Percentiles rank a stretch among this genome's conserved stretches.
Evolutionary conservation across 192 early-diverging fungal genomes (phyloP).

Genomic region (Coemansia biformis): DNA sequence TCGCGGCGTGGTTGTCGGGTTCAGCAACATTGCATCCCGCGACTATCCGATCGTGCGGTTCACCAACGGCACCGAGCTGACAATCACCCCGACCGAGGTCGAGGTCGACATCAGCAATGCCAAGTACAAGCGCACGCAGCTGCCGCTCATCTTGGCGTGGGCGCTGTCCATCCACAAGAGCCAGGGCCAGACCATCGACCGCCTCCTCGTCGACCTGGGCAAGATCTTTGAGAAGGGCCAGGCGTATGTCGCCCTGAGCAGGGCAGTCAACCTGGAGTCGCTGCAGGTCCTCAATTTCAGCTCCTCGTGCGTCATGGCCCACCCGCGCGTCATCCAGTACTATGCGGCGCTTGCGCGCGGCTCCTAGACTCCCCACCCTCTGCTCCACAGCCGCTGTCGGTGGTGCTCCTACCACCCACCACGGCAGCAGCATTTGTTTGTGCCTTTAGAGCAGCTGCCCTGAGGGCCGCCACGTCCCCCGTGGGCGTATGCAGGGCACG

Average conservation of each 20-base stretch:
- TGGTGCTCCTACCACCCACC: background rate
- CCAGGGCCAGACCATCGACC: slow-evolving; percentile 81
- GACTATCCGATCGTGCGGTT: slow-evolving; percentile 48
- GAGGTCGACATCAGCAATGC: slow-evolving; percentile 50
- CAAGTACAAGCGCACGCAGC: slow-evolving; percentile 47
- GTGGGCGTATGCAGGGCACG: no score
- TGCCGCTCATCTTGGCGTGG: slow-evolving; percentile 80
- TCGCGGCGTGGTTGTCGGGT: slow-evolving; percentile 57
- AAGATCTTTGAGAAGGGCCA: slow-evolving; percentile 79
- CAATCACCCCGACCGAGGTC: slow-evolving; percentile 53
- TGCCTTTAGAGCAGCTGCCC: no score
- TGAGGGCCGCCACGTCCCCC: no score
- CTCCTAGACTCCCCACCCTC: no score
- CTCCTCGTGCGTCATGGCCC: slow-evolving; percentile 61
- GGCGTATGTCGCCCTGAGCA: slow-evolving; percentile 79
- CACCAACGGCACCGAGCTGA: slow-evolving; percentile 44
- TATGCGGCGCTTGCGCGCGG: slow-evolving; percentile 53
- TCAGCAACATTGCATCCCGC: slow-evolving; percentile 22
- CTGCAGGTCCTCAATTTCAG: slow-evolving; percentile 70
- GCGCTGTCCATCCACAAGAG: slow-evolving; percentile 83
- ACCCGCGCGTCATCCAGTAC: slow-evolving; percentile 64
- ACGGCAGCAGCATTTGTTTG: background rate
- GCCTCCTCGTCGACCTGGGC: slow-evolving; percentile 67
- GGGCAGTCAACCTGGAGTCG: slow-evolving; percentile 64
- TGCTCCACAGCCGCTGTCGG: no score